Conservation (phyloP, 352 stramenopile species). For the Phytophthora podocarpi region DNA sequence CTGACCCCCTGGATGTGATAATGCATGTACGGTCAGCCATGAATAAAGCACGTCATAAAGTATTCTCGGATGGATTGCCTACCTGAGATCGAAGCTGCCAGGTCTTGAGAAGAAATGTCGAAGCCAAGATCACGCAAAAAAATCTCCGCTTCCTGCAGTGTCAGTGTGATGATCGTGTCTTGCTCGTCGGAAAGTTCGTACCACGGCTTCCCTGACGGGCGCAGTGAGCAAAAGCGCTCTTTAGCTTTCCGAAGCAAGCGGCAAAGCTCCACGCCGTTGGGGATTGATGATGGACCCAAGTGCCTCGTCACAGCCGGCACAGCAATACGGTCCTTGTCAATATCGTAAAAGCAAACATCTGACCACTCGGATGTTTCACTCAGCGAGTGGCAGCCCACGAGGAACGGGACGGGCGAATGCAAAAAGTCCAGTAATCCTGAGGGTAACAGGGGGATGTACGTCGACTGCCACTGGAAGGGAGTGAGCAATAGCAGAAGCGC, state of each 20-base stretch:
- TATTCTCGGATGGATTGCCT: background rate
- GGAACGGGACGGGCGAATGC: conserved; percentile 83
- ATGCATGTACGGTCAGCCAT: background rate
- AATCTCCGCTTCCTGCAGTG: conserved; percentile 74
- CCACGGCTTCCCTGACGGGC: conserved; percentile 61
- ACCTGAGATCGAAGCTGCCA: conserved; percentile 54
- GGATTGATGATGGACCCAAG: conserved; percentile 55
- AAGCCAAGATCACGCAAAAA: conserved; percentile 73
- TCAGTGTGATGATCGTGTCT: conserved; percentile 76
- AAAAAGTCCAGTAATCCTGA: conserved; percentile 78
- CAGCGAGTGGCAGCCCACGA: conserved; percentile 69
- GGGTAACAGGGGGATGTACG: conserved; percentile 84
- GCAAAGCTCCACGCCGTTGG: conserved; percentile 65
- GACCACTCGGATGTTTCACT: conserved; percentile 74
- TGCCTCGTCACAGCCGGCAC: conserved; percentile 50
- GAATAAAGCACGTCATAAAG: background rate
- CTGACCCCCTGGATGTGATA: conserved; percentile 31
- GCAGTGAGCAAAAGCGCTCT: conserved; percentile 51
- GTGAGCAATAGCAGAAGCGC: conserved; percentile 70
- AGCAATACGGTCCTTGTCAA: conserved; percentile 64
- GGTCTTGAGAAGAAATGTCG: conserved; percentile 65
- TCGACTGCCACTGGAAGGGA: conserved; percentile 90
- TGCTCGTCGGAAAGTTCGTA: conserved; percentile 82
- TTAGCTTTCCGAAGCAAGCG: conserved; percentile 58
- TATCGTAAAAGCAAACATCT: conserved; percentile 85